phyloP scores from a whole-genome alignment of 2,329 filamentous ascomycete species.

The Penicillium sp. region DNA sequence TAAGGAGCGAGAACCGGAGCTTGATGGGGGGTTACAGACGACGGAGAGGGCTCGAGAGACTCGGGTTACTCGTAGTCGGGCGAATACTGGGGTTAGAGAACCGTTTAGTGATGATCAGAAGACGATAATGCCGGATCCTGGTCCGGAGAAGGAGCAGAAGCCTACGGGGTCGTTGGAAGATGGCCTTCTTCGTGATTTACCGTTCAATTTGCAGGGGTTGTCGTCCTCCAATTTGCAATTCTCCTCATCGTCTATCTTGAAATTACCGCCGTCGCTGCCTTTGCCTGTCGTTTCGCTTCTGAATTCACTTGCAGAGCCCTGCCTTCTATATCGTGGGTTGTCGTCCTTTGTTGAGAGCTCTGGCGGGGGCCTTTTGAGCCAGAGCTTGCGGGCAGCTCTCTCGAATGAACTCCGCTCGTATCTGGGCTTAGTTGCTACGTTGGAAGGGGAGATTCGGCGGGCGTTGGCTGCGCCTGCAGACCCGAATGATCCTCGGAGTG shows the following conservation, averaged over 20 bases:
- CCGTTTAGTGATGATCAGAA: no score
- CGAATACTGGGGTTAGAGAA: no score
- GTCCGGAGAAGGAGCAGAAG: no score
- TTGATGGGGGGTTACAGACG: no score
- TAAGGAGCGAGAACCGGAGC: no score
- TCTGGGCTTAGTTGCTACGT: slow-evolving; percentile 75
- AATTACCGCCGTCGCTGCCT: slow-evolving; percentile 69
- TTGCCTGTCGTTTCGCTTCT: slow-evolving; percentile 77
- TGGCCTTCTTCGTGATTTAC: slow-evolving; percentile 65
- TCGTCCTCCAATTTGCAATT: slow-evolving; percentile 80
- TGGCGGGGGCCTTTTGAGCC: slow-evolving; percentile 75
- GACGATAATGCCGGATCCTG: no score
- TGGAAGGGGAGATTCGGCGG: slow-evolving; percentile 83
- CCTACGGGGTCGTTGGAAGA: slow-evolving; percentile 58
- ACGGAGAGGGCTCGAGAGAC: no score
- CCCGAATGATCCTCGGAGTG: slow-evolving; percentile 54
- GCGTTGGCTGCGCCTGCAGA: slow-evolving; percentile 62
- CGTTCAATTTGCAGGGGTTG: slow-evolving; percentile 85
- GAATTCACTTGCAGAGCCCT: slow-evolving; percentile 83
- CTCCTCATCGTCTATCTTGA: slow-evolving; percentile 57
- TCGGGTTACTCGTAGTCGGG: no score
- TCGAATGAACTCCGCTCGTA: slow-evolving; percentile 79
- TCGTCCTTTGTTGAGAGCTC: slow-evolving; percentile 72
- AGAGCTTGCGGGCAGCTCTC: slow-evolving; percentile 83
- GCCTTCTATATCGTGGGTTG: slow-evolving; percentile 75